Evolutionary conservation across 768 basidiomycete genomes (phyloP), one percentile per base, ranked within the genome.

Genomic region (Trametes villosa): DNA sequence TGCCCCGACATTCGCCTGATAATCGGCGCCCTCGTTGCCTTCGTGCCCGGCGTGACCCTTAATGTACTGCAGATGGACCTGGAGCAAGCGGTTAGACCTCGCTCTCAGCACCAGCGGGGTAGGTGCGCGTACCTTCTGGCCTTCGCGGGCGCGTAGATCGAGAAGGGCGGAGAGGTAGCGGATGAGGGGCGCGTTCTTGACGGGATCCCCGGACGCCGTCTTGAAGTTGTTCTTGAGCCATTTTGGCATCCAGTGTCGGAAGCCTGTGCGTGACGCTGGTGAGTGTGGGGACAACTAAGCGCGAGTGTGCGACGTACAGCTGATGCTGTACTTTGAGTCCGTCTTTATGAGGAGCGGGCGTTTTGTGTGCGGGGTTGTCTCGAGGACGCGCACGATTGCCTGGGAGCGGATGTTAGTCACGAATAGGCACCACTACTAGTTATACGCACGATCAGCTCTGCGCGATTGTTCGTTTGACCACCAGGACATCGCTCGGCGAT

Each of bases 1-100:
- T 11, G 81, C 72, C 3, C 93, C 93, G 6, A 73, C 31, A 58
- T 85, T 88, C 4, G 93, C 93, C 57, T 87, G 80, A 15, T 62
- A 67, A 71, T 98, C 96, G 3, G 96, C 96, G 42, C 83, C 87
- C 53, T 98, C 95, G 70, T 98, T 98, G 1, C 96, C 96, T 53
- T 75, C 75, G 29, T 85, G 78, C 0, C 94, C 94, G 11, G 77
- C 78, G 68, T 97, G 96, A 0, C 88, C 96, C 58, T 84, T 81
- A 57, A 98, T 92, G 67, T 94, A 82, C 64, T 85, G 75, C 48
- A 96, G 79, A 36, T 57, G 44, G 0, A 73, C 67, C 71, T 69
- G 31, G 20, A 15, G 11, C 9, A 2, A 36, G 17, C 20, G 1
- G 33, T 4, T 3, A 36, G 11, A 40, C 26, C 5, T 0, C 40